Conservation (phyloP, 2,329 filamentous ascomycete genomes). For the Lachnellula arida region DNA sequence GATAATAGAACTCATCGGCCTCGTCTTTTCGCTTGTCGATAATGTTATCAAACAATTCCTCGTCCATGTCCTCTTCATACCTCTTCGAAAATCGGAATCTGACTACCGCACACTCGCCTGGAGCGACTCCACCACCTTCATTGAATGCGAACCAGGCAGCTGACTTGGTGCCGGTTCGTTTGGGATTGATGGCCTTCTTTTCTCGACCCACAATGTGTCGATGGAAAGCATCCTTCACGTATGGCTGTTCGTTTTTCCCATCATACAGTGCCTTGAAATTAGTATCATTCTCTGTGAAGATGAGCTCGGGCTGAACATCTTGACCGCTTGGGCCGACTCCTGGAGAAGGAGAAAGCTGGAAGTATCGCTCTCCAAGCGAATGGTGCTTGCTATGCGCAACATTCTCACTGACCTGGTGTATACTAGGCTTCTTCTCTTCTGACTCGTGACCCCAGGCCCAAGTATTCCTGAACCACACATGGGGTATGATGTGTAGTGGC, state of each 20-base stretch:
- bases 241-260: conserved; percentile 72
- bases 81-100: conserved; percentile 82
- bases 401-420: conserved; percentile 60
- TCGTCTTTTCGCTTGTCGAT: conserved; percentile 83
- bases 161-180: conserved; percentile 76
- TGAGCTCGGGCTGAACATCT: conserved; percentile 76
- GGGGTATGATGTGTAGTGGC: conserved; percentile 87
- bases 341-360: conserved; percentile 84
- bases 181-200: conserved; percentile 76
- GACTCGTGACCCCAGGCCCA: conserved; percentile 90
- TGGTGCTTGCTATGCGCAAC: conserved; percentile 73
- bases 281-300: conserved; percentile 96
- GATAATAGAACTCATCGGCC: conserved; percentile 93
- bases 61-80: conserved; percentile 75
- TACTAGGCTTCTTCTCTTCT: conserved; percentile 72
- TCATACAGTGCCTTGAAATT: conserved; percentile 76
- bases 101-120: conserved; percentile 91
- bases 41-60: conserved; percentile 87
- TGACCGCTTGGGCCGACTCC: conserved; percentile 73
- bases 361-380: conserved; percentile 75
- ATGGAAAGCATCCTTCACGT: conserved; percentile 95
- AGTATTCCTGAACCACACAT: conserved; percentile 96
- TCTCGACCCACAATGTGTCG: conserved; percentile 78
- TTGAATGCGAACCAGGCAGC: conserved; percentile 92
- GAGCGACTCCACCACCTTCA: conserved; percentile 78